Conservation (phyloP, 768 basidiomycete genomes). For the Boletus patriciae region DNA sequence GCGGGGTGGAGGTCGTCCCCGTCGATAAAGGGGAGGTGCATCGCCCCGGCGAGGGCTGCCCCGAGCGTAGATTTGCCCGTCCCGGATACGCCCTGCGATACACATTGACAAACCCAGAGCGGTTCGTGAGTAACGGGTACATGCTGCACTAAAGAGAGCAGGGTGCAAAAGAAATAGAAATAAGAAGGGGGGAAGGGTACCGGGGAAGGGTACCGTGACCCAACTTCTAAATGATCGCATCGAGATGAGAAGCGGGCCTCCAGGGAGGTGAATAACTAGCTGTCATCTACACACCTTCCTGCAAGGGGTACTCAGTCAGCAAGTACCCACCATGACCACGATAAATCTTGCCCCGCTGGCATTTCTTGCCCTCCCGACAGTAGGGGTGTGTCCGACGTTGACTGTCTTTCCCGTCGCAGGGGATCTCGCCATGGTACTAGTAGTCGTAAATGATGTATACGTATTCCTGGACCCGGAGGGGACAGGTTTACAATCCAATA, state of each 20-base stretch:
- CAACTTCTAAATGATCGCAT: not conserved
- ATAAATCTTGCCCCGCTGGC: constrained; percentile 34
- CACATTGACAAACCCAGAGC: not conserved
- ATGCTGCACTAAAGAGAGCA: not conserved
- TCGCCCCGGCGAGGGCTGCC: constrained; percentile 52
- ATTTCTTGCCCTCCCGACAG: not conserved
- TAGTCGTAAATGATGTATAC: too few species aligned
- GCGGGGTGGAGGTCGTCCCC: constrained; percentile 86
- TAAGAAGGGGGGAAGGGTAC: too few species aligned
- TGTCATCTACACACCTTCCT: not conserved
- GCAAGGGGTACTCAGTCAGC: not conserved
- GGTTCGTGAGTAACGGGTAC: not conserved
- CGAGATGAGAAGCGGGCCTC: not conserved
- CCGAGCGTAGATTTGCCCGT: constrained; percentile 76
- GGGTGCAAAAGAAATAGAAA: too few species aligned
- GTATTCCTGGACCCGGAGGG: too few species aligned
- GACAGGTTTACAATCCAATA: too few species aligned
- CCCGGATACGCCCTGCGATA: constrained; percentile 64
- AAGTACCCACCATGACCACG: constrained; percentile 49
- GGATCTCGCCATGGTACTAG: not conserved
- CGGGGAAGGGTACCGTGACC: too few species aligned
- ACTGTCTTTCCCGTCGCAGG: not conserved
- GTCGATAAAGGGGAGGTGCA: constrained; percentile 77
- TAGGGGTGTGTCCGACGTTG: not conserved
- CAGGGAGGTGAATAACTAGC: not conserved